Base-by-base conservation (phyloP, 148 eudicot genomes). In the Rhododendron kiyosumense region DNA sequence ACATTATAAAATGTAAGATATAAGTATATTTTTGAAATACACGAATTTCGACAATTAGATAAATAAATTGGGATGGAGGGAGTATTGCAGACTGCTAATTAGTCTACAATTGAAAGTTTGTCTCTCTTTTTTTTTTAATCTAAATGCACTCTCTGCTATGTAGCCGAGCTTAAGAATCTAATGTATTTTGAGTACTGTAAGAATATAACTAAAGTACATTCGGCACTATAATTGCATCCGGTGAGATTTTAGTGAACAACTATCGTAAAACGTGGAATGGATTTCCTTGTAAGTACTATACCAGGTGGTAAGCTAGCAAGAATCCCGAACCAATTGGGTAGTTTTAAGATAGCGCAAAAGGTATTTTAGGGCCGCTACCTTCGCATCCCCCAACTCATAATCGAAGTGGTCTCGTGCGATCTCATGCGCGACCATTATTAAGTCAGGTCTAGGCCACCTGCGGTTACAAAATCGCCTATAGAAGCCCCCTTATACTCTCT, bases 371-470 rank as follows among this genome's bases (percentile, higher is more conserved):
- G 43, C 43, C 0, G 43, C 43, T 41, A 41, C 43, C 43, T 5
- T 41, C 43, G 43, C 43, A 41, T 41, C 43, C 43, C 6, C 0
- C 0, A 0, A 41, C 7, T 41, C 43, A 41, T 41, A 41, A 41
- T 41, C 43, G 7, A 41, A 41, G 43, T 41, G 43, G 43, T 9
- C 59, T 52, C 17, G 4, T 52, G 94, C 18, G 78, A 28, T 38
- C 87, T 46, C 90, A 87, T 78, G 81, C 38, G 57, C 15, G 38
- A 20, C 45, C 30, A 77, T 5, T 5, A 52, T 52, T 52, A 52
- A 52, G 1, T 43, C 6, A 4, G 7, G 32, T 36, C 14, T 76
- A 9, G 41, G 0, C 1, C 4, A 1, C 5, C 20, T 52, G 26
- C 9, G 24, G 8, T 36, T 43, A 48, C 5, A 20, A 18, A 24